Evolutionary conservation across 768 basidiomycete genomes (phyloP), one percentile per base, ranked within the genome.

Genomic region (Hydnomerulius pinastri): DNA sequence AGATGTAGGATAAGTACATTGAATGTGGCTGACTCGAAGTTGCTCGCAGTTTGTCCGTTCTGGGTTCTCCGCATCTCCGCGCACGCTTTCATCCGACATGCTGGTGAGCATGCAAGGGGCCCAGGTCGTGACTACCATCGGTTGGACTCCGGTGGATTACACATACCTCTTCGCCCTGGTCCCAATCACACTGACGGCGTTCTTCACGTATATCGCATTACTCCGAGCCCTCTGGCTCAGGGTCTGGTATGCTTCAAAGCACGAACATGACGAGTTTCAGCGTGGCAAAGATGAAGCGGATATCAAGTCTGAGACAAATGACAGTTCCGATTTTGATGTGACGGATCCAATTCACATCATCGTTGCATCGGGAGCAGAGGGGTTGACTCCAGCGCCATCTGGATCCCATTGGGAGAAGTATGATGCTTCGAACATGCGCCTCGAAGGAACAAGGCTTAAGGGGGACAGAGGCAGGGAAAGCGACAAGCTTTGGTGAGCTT

Each of bases 291-390:
- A n/a, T n/a, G n/a, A n/a, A n/a, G n/a, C n/a, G n/a, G n/a, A n/a
- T n/a, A n/a, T n/a, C n/a, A n/a, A n/a, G n/a, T n/a, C n/a, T n/a
- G n/a, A n/a, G n/a, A n/a, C n/a, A n/a, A n/a, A n/a, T n/a, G n/a
- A 29, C 15, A 24, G 32, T 4, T 20, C 20, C 13, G 24, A 20
- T 8, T 45, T 45, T 15, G 44, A 45, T 13, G 44, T n/a, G 15
- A 33, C 44, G 32, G 20, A 45, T 35, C 44, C 44, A n/a, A 25
- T 36, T n/a, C 44, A 45, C 20, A 17, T 45, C 13, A 8, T 45
- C n/a, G 15, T 35, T 10, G 44, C 44, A 4, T 30, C 32, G 20
- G 44, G 21, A 4, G 20, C 44, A 6, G 10, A 9, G 18, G 21
- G 30, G n/a, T 33, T 37, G n/a, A n/a, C n/a, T n/a, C n/a, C n/a